Evolutionary conservation across 176 grass and related monocot genomes (phyloP).

Genomic region (Zoysia pacifica): DNA sequence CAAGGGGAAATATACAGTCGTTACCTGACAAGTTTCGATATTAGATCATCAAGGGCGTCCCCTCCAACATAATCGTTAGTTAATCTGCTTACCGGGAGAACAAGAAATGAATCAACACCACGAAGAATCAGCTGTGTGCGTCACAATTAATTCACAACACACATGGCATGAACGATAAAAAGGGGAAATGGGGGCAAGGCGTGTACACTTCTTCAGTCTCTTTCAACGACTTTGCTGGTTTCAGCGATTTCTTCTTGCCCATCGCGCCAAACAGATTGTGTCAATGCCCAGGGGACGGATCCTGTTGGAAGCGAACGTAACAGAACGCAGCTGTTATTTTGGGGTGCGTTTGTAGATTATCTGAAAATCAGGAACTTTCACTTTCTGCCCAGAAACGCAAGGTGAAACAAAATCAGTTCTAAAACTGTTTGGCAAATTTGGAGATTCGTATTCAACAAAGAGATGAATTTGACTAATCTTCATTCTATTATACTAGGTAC

Average conservation of each 20-base stretch:
- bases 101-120: neutral
- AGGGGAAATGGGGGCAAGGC: neutral
- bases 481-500: too few relatives aligned
- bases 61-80: conserved; percentile 54
- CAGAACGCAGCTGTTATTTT: neutral
- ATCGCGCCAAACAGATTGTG: conserved; percentile 12
- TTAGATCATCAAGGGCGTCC: conserved; percentile 58
- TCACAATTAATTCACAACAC: neutral
- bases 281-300: neutral
- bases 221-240: conserved; percentile 32
- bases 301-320: conserved; percentile 1
- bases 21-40: conserved; percentile 62
- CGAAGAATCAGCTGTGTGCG: neutral
- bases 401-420: too few relatives aligned
- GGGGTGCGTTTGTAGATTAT: too few relatives aligned
- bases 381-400: too few relatives aligned
- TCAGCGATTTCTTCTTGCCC: conserved; percentile 42
- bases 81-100: conserved; percentile 23
- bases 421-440: too few relatives aligned
- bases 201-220: conserved; percentile 35
- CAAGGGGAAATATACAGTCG: neutral
- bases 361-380: too few relatives aligned
- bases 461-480: too few relatives aligned
- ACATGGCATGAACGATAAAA: too few relatives aligned
- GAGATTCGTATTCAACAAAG: too few relatives aligned